A percentile compares a stretch with the other conserved stretches of the same genome.
phyloP scores from a whole-genome alignment of 768 basidiomycete genomes.

The Lentinula lateritia region DNA sequence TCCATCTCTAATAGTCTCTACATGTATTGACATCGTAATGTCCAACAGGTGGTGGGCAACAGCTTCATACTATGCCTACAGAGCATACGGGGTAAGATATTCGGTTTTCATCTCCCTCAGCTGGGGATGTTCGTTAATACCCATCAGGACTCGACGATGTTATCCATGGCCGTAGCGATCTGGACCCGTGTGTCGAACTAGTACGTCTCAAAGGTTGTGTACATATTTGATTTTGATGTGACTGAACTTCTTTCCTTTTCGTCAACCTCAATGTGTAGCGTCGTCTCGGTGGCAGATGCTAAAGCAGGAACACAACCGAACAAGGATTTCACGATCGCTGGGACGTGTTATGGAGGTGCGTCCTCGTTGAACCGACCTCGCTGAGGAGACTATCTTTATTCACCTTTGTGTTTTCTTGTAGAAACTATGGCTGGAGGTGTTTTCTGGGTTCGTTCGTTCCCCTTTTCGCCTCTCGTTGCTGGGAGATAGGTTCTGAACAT shows the following conservation, averaged over 20 bases:
- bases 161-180: slow-evolving; percentile 38
- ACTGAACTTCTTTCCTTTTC: too few species aligned
- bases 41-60: slow-evolving; percentile 45
- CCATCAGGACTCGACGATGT: slow-evolving; percentile 27
- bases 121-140: background rate
- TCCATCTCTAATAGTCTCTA: background rate
- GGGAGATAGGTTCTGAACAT: too few species aligned
- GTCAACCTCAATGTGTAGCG: slow-evolving; percentile 19
- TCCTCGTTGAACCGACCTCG: background rate
- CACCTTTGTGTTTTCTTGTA: slow-evolving; percentile 7
- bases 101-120: background rate
- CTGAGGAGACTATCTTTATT: background rate
- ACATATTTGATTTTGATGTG: too few species aligned
- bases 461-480: too few species aligned
- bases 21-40: background rate
- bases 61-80: slow-evolving; percentile 43
- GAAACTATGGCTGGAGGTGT: slow-evolving; percentile 50
- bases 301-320: slow-evolving; percentile 28
- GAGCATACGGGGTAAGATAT: slow-evolving; percentile 32
- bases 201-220: slow-evolving; percentile 22
- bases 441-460: slow-evolving; percentile 36
- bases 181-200: slow-evolving; percentile 45
- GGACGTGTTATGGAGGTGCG: slow-evolving; percentile 40
- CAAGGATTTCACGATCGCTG: slow-evolving; percentile 35
- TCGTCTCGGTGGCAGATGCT: slow-evolving; percentile 36